Percentiles rank a stretch among this genome's conserved stretches.
phyloP scores from a whole-genome alignment of 2,329 filamentous ascomycete species.

The Albifimbria verrucaria region DNA sequence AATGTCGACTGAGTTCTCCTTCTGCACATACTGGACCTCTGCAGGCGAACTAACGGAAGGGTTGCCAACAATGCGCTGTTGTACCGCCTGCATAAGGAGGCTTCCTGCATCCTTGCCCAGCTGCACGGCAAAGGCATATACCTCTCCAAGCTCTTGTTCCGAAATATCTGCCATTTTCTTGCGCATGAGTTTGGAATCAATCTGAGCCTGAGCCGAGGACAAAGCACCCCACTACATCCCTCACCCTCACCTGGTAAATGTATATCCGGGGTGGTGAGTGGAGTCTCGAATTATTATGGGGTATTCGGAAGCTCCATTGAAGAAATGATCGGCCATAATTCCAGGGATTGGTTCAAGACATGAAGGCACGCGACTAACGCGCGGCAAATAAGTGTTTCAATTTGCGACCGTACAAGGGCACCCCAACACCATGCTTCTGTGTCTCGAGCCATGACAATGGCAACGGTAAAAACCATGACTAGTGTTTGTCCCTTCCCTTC shows the following conservation, averaged over 20 bases:
- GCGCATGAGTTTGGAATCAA: not conserved
- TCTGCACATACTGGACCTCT: slow-evolving; percentile 45
- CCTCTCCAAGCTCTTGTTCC: slow-evolving; percentile 54
- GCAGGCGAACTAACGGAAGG: slow-evolving; percentile 10
- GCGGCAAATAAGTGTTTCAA: too few relatives aligned
- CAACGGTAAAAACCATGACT: too few relatives aligned
- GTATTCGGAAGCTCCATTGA: too few relatives aligned
- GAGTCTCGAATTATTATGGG: too few relatives aligned
- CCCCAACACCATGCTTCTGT: too few relatives aligned
- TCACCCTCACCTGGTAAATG: not conserved
- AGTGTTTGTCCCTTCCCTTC: too few relatives aligned
- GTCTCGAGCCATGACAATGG: too few relatives aligned
- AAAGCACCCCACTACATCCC: not conserved
- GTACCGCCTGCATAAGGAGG: slow-evolving; percentile 61
- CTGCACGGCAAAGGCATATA: slow-evolving; percentile 69
- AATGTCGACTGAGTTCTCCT: slow-evolving; percentile 73
- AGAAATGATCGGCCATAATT: too few relatives aligned
- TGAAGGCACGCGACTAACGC: too few relatives aligned
- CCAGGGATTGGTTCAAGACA: too few relatives aligned
- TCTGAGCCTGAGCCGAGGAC: not conserved
- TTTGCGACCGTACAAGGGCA: too few relatives aligned
- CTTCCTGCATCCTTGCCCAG: slow-evolving; percentile 67
- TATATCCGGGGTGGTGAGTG: not conserved
- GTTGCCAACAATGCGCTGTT: slow-evolving; percentile 19
- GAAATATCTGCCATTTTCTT: slow-evolving; percentile 21